These are phyloP conservation scores for Hypomyces rosellus DNA, from an alignment of 2,329 filamentous ascomycete genomes.

Conservation along the genomic window DNA sequence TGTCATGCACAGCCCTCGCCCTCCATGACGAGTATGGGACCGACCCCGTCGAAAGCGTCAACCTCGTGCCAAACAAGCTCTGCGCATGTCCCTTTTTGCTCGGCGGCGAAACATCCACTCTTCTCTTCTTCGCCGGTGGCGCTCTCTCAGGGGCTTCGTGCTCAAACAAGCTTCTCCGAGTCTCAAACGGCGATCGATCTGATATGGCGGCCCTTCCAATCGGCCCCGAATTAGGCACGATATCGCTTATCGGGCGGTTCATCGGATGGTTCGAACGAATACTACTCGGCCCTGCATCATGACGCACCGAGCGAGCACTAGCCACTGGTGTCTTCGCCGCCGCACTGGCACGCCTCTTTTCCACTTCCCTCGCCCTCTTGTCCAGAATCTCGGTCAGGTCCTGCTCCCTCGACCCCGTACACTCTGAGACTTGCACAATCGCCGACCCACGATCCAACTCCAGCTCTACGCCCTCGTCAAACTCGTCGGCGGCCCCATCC, in stretches of 20 bases:
- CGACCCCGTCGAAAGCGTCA: conserved; percentile 23
- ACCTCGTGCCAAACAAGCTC: conserved; percentile 28
- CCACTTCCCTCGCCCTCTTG: conserved; percentile 56
- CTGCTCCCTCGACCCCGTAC: conserved; percentile 64
- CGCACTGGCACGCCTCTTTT: conserved; percentile 39
- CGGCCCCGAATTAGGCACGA: conserved; percentile 25
- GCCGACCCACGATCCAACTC: conserved; percentile 68
- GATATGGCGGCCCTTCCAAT: conserved; percentile 29
- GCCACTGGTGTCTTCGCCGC: conserved; percentile 29
- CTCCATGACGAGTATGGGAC: not conserved
- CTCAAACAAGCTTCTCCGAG: conserved; percentile 16
- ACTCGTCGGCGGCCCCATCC: conserved; percentile 34
- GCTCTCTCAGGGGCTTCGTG: conserved; percentile 1
- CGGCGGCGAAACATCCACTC: conserved; percentile 24
- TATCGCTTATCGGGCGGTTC: conserved; percentile 38
- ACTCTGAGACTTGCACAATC: conserved; percentile 75
- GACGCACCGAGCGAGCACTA: conserved; percentile 12
- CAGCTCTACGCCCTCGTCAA: conserved; percentile 78
- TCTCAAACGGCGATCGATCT: conserved; percentile 28
- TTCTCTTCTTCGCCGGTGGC: conserved; percentile 23
- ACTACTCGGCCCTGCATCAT: not conserved
- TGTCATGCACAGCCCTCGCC: conserved; percentile 16
- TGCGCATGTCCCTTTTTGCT: conserved; percentile 28
- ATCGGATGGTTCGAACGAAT: conserved; percentile 12
- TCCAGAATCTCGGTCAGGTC: conserved; percentile 71